Percentiles rank a stretch among this genome's conserved stretches.
phyloP scores from a whole-genome alignment of 1,139 yeast species.

The Candida albicans region DNA sequence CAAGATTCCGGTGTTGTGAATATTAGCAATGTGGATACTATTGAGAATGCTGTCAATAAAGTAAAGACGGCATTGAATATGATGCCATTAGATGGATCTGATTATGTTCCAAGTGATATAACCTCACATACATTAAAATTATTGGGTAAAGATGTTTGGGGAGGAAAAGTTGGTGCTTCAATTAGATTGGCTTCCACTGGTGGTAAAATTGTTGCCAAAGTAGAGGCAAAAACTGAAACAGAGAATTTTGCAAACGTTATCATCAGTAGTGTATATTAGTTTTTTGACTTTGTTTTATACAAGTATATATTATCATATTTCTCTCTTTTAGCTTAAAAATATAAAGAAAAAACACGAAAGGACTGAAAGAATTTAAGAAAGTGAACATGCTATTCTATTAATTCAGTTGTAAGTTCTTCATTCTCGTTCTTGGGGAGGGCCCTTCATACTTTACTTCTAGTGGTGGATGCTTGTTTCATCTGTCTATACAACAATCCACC shows the following conservation, averaged over 20 bases:
- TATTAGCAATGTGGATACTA: constrained; percentile 32
- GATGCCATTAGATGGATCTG: constrained; percentile 82
- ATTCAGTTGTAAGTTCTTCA: too few species aligned
- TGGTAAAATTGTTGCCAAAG: constrained; percentile 73
- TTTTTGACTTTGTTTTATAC: too few species aligned
- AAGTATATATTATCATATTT: neutral
- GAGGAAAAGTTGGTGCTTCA: constrained; percentile 67
- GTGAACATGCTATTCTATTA: too few species aligned
- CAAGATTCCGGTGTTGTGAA: constrained; percentile 34
- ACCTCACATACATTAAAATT: constrained; percentile 74
- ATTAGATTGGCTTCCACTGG: constrained; percentile 73
- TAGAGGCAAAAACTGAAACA: constrained; percentile 67
- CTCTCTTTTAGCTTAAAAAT: neutral
- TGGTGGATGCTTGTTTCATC: constrained; percentile 9
- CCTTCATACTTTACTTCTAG: constrained; percentile 4
- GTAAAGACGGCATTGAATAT: constrained; percentile 66
- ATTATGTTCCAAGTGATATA: constrained; percentile 59
- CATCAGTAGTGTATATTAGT: constrained; percentile 37
- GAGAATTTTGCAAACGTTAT: constrained; percentile 48
- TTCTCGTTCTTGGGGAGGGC: neutral
- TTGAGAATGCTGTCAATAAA: constrained; percentile 40
- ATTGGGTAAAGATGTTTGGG: constrained; percentile 78
- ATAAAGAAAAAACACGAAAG: neutral
- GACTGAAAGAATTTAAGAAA: neutral
- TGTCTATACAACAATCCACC: constrained; percentile 54